Evolutionary conservation across 2,329 filamentous ascomycete genomes (phyloP).

Genomic region (Colletotrichum sp.): DNA sequence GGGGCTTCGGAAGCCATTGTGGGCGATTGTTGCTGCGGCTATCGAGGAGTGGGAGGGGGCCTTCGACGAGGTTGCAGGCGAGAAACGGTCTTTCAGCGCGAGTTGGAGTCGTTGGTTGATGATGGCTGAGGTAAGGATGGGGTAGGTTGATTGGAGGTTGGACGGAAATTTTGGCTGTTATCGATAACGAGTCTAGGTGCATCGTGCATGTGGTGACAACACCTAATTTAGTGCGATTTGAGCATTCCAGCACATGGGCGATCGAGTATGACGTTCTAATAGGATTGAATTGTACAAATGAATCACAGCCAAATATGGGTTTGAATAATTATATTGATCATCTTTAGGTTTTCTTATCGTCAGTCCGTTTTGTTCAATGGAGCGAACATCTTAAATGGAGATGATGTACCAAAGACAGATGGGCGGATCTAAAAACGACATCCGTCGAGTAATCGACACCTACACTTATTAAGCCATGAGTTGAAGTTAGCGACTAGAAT

Average conservation of each 20-base stretch:
- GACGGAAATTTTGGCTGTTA: conserved; percentile 18
- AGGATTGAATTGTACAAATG: not conserved
- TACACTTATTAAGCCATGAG: not conserved
- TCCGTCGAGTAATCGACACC: not conserved
- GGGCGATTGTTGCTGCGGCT: not conserved
- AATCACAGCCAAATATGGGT: not conserved
- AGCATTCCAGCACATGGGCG: not conserved
- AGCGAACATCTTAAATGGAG: not conserved
- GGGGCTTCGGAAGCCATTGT: not conserved
- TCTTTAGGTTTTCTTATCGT: not conserved
- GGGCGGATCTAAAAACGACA: not conserved
- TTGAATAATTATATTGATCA: accelerated
- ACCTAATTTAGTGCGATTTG: not conserved
- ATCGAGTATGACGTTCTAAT: not conserved
- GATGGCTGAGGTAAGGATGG: not conserved
- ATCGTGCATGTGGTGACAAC: not conserved
- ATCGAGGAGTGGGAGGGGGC: not conserved
- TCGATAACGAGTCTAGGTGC: conserved; percentile 8
- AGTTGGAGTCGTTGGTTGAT: not conserved
- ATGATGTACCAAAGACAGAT: not conserved
- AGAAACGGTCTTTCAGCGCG: not conserved
- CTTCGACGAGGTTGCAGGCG: not conserved
- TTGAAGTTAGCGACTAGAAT: not conserved
- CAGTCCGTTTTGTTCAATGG: not conserved
- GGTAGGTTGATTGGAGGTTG: not conserved